Conservation (phyloP, 164 flowering plant species). For the Kalanchoe fedtschenkoi region DNA sequence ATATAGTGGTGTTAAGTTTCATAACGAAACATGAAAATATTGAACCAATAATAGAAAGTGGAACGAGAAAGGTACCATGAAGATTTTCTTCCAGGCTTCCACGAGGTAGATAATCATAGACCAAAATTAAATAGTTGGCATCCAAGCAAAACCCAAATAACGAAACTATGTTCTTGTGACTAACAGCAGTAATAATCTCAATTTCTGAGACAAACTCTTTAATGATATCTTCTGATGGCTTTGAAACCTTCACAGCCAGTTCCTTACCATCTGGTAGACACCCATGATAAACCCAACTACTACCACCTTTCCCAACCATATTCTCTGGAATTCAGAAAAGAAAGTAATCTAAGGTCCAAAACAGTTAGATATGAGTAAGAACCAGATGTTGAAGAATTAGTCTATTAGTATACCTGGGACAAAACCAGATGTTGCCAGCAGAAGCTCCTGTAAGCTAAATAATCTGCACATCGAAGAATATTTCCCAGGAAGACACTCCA, state of each 20-base stretch:
- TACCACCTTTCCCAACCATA: slow-evolving; percentile 89
- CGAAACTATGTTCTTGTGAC: slow-evolving; percentile 75
- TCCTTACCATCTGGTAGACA: slow-evolving; percentile 69
- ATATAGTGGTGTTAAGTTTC: neutral
- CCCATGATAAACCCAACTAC: slow-evolving; percentile 77
- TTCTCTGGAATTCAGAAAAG: slow-evolving; percentile 39
- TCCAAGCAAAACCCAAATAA: slow-evolving; percentile 82
- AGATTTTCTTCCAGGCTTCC: slow-evolving; percentile 97
- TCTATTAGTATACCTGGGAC: slow-evolving; percentile 34
- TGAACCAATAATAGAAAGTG: neutral
- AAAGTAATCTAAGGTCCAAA: neutral
- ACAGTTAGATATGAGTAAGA: neutral
- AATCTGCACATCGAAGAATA: slow-evolving; percentile 71
- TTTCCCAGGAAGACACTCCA: slow-evolving; percentile 56
- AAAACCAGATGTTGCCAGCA: slow-evolving; percentile 62
- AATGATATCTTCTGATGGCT: slow-evolving; percentile 52
- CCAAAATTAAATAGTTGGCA: slow-evolving; percentile 57
- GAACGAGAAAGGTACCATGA: slow-evolving; percentile 42
- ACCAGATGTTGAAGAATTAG: neutral
- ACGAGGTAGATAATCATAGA: slow-evolving; percentile 66
- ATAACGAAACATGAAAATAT: neutral
- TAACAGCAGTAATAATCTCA: slow-evolving; percentile 64
- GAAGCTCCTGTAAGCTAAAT: slow-evolving; percentile 58
- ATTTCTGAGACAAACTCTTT: slow-evolving; percentile 72
- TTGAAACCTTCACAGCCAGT: slow-evolving; percentile 79